These are phyloP conservation scores for Avicennia marina DNA, from an alignment of 257 asterid species.

Conservation along the genomic window DNA sequence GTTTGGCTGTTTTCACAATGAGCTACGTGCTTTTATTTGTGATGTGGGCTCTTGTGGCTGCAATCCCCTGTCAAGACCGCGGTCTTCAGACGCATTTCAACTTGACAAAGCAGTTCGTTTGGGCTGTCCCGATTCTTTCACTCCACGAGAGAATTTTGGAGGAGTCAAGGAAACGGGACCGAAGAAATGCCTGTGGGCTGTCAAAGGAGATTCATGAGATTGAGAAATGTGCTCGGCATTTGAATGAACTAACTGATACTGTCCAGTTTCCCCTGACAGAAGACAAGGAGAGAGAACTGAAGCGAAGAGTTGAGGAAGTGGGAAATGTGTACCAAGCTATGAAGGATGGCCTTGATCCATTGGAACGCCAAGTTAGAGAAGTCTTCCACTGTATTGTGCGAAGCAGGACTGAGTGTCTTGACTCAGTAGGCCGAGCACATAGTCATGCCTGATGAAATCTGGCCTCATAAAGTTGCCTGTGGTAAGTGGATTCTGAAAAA, in stretches of 20 bases:
- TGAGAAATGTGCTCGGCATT: conserved; percentile 49
- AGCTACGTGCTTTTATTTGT: conserved; percentile 68
- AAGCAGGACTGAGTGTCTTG: conserved; percentile 68
- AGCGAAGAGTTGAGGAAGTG: conserved; percentile 53
- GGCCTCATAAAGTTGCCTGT: too few relatives aligned
- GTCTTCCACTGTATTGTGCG: conserved; percentile 77
- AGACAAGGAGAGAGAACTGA: conserved; percentile 67
- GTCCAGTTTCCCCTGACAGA: conserved; percentile 59
- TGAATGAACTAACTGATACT: conserved; percentile 59
- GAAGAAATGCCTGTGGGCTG: conserved; percentile 65
- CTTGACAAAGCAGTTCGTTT: conserved; percentile 43
- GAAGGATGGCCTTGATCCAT: conserved; percentile 67
- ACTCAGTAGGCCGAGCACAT: conserved; percentile 38
- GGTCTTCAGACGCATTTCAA: conserved; percentile 73
- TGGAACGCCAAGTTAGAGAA: conserved; percentile 74
- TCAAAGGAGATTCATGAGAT: conserved; percentile 79
- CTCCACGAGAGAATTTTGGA: conserved; percentile 87
- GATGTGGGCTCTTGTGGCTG: conserved; percentile 96
- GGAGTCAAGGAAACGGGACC: conserved; percentile 68
- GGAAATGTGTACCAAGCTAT: conserved; percentile 41
- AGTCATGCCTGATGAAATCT: conserved; percentile 23
- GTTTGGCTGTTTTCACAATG: conserved; percentile 72
- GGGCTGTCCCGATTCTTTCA: conserved; percentile 56
- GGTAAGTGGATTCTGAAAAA: neutral
- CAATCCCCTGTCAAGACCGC: conserved; percentile 96